Evolutionary conservation across 106 monocot genomes (phyloP), one percentile per base, ranked within the genome.

Genomic region (Dendrobium chrysotoxum): DNA sequence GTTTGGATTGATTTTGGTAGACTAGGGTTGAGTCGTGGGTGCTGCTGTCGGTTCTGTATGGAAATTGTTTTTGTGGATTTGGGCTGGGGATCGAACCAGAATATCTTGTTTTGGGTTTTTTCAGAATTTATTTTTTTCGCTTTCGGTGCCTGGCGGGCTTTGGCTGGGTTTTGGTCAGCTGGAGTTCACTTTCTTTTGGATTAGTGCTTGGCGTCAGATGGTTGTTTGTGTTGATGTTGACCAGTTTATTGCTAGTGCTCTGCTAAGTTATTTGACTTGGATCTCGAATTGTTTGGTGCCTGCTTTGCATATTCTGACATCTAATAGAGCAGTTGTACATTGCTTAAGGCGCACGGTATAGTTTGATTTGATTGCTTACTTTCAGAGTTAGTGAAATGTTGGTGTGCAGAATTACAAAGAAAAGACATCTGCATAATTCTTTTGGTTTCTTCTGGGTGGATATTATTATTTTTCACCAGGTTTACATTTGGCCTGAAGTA

Each of bases 341-440:
- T 70, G 70, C 31, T 70, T 31, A 28, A 10, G 23, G 7, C n/a
- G 31, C 4, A 35, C 13, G 35, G 1, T 31, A 70, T 31, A 15
- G 8, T 74, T 74, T 74, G 74, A n/a, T 21, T 74, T 74, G 20
- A 40, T 30, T 40, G 74, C 40, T 74, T 74, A 41, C 21, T 42
- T 74, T 12, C 9, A 42, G 40, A 74, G 38, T 2, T 40, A 7
- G 41, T 74, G 40, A 42, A 35, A 21, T 74, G 41, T 42, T 74
- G 74, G 20, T 18, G 40, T 23, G 21, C 28, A 40, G 39, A 20
- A 35, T 74, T 74, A 21, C 40, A 74, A 70, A 70, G 31, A 70
- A 70, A 74, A 74, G 20, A 41, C 21, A 7, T 21, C 40, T 40
- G 21, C 42, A 35, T 7, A 74, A 21, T 74, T n/a, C n/a, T 74